Conservation (phyloP, 2,329 filamentous ascomycete genomes). For the Penicillium nordicum region DNA sequence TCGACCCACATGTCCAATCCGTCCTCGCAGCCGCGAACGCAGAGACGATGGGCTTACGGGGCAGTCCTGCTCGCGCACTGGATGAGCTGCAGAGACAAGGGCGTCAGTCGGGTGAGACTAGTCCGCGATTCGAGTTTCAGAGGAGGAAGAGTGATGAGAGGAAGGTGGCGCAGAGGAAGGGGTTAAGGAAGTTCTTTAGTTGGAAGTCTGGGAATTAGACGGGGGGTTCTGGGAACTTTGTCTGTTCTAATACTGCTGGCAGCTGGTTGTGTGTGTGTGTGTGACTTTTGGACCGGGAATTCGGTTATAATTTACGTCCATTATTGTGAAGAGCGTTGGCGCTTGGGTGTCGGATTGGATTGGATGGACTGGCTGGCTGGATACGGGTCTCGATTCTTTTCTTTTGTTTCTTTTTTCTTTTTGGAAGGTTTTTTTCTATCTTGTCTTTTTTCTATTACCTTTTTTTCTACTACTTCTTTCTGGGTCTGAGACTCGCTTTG, state of each 20-base stretch:
- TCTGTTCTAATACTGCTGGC: neutral
- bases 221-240: neutral
- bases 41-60: slow-evolving; percentile 24
- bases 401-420: neutral
- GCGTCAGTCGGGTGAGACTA: neutral
- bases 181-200: slow-evolving; percentile 23
- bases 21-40: slow-evolving; percentile 26
- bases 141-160: slow-evolving; percentile 9
- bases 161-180: slow-evolving; percentile 14
- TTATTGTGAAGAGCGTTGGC: neutral
- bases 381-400: neutral
- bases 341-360: neutral
- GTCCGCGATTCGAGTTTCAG: slow-evolving; percentile 2
- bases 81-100: slow-evolving; percentile 22
- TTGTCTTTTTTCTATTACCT: neutral
- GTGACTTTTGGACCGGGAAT: neutral
- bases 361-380: neutral
- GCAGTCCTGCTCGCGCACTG: slow-evolving; percentile 15
- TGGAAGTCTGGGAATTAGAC: slow-evolving; percentile 20
- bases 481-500: slow-evolving; percentile 8
- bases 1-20: slow-evolving; percentile 25
- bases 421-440: neutral
- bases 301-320: neutral
- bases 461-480: slow-evolving; percentile 4
- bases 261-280: neutral